phyloP scores from a whole-genome alignment of 352 stramenopile genomes.

The Phytophthora kernoviae region DNA sequence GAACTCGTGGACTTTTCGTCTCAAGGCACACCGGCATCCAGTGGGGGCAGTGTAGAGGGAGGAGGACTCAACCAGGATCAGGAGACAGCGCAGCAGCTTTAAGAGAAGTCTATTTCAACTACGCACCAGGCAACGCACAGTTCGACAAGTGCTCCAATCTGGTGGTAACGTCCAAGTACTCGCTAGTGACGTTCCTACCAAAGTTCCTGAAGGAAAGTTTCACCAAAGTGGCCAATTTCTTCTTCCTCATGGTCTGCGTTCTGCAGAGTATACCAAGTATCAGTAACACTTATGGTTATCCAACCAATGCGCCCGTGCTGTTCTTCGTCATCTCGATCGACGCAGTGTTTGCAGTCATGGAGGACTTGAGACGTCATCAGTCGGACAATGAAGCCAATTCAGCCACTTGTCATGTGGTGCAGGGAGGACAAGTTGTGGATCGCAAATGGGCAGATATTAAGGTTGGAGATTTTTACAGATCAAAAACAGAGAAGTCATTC shows the following conservation, averaged over 20 bases:
- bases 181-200: slow-evolving; percentile 81
- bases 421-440: slow-evolving; percentile 79
- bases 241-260: slow-evolving; percentile 92
- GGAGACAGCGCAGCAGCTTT: slow-evolving; percentile 21
- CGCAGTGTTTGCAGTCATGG: slow-evolving; percentile 89
- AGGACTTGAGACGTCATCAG: slow-evolving; percentile 79
- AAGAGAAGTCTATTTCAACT: slow-evolving; percentile 79
- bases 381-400: slow-evolving; percentile 88
- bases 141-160: slow-evolving; percentile 83
- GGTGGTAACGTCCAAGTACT: slow-evolving; percentile 92
- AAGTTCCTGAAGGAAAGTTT: slow-evolving; percentile 91
- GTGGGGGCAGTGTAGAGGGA: slow-evolving; percentile 2
- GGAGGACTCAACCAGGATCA: slow-evolving; percentile 9
- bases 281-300: slow-evolving; percentile 81
- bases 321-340: slow-evolving; percentile 92
- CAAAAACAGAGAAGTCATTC: slow-evolving; percentile 83
- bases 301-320: slow-evolving; percentile 80
- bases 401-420: slow-evolving; percentile 65
- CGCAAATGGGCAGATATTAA: slow-evolving; percentile 79
- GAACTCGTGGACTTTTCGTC: slow-evolving; percentile 24
- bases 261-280: slow-evolving; percentile 87
- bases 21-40: slow-evolving; percentile 15
- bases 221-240: slow-evolving; percentile 92
- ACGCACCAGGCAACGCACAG: slow-evolving; percentile 58
- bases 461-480: slow-evolving; percentile 87